Percentiles rank a stretch among this genome's conserved stretches.
Conservation (phyloP, 2,329 filamentous ascomycete genomes). For the Exophiala phaeomuriformis region DNA sequence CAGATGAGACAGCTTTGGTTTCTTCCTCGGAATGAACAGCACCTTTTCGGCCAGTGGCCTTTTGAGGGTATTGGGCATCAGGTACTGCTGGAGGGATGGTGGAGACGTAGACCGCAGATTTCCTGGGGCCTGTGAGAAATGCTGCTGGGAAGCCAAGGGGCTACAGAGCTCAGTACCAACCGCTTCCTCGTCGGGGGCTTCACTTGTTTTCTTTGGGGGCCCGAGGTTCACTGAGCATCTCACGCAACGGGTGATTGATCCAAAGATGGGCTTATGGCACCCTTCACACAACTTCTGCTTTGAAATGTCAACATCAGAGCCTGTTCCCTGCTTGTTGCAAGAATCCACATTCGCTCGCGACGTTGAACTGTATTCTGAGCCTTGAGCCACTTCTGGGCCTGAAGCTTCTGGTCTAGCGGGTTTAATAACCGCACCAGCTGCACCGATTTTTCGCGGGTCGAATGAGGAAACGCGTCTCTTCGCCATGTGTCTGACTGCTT, state of each 20-base stretch:
- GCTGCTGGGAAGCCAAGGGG: too few species aligned
- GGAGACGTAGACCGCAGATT: neutral
- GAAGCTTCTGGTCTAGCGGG: constrained; percentile 58
- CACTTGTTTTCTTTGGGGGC: neutral
- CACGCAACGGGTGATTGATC: neutral
- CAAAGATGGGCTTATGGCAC: constrained; percentile 3
- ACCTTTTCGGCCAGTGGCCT: neutral
- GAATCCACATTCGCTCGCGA: neutral
- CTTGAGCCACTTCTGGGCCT: neutral
- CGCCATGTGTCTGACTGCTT: neutral
- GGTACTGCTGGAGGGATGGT: neutral
- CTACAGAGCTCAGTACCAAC: neutral
- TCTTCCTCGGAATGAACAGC: constrained; percentile 6
- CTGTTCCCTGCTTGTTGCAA: neutral
- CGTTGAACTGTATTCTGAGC: neutral
- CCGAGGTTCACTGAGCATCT: neutral
- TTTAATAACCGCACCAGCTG: constrained; percentile 83
- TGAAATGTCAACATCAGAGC: neutral
- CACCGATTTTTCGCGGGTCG: constrained; percentile 3
- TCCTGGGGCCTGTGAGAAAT: neutral
- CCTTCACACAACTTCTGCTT: neutral
- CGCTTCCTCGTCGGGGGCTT: neutral
- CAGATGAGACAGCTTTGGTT: neutral
- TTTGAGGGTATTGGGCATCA: constrained; percentile 3
- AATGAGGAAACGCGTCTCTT: neutral